A percentile compares a stretch with the other conserved stretches of the same genome.
Conservation (phyloP, 2,329 filamentous ascomycete species). For the Cordyceps tenuipes region DNA sequence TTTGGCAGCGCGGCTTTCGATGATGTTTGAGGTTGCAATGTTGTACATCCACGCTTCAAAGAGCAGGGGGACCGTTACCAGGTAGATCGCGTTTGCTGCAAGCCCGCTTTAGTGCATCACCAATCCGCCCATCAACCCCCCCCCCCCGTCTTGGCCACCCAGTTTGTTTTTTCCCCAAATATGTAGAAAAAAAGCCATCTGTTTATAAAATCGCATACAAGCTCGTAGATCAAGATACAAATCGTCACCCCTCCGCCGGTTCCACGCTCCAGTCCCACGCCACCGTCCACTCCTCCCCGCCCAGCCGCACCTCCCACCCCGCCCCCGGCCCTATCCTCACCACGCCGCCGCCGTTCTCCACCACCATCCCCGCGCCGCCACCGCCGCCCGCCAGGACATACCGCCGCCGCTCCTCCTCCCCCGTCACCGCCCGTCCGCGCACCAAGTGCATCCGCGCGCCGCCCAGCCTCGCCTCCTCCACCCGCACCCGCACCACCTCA, state of each 20-base stretch:
- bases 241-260: not conserved
- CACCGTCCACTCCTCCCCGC: slow-evolving; percentile 28
- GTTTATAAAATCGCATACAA: not conserved
- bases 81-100: slow-evolving; percentile 26
- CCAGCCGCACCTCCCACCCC: slow-evolving; percentile 30
- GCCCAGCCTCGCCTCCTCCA: slow-evolving; percentile 25
- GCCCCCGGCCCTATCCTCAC: slow-evolving; percentile 26
- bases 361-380: slow-evolving; percentile 22
- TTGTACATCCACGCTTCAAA: not conserved
- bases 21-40: not conserved
- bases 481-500: slow-evolving; percentile 17
- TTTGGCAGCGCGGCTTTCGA: not conserved
- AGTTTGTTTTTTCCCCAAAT: not conserved
- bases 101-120: slow-evolving; percentile 26
- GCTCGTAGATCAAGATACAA: not conserved
- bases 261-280: slow-evolving; percentile 29
- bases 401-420: slow-evolving; percentile 8
- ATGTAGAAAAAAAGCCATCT: not conserved
- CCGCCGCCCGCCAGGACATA: slow-evolving; percentile 30
- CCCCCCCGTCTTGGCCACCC: not conserved
- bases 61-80: not conserved
- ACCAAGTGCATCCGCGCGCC: slow-evolving; percentile 29
- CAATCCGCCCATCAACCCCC: not conserved
- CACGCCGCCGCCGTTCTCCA: slow-evolving; percentile 21
- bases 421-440: slow-evolving; percentile 13